Evolutionary conservation across 805 yeast species (phyloP), one percentile per base, ranked within the genome.

Genomic region (Suhomyces canberraensis): DNA sequence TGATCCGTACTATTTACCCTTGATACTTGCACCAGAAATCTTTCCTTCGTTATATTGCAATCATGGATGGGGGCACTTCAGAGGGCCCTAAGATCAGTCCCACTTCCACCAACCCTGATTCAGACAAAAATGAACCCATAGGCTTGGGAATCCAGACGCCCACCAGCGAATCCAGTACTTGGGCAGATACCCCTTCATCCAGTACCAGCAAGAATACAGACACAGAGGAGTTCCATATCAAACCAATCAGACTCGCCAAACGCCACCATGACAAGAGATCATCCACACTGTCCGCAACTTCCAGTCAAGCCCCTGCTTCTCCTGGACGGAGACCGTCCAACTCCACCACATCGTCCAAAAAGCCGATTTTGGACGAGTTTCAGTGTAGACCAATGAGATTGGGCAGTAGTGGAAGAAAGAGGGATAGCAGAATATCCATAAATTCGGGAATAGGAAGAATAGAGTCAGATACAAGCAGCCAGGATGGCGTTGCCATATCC

Each of bases 381-480:
- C 66, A 61, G 21, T 59, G 61, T 44, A 55, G 69, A 20, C 71
- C 71, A 19, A 65, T 65, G 39, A 40, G 68, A 20, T 52, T 50
- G 39, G 61, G 54, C 26, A 44, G 47, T 16, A 37, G 37, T 14
- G 24, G 31, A 9, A 21, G 38, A 9, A 34, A 34, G 7, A 25
- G 41, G 16, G 41, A 36, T 15, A 32, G 37, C 20, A 15, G 37
- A 14, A 33, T 29, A 4, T 40, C 40, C 3, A 17, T 28, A 25
- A 32, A 13, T n/a, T 33, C 36, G 4, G 27, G 33, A 16, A 14
- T 31, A 16, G 29, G 22, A 8, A 24, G 13, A 16, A 25, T 13
- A 6, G 29, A 34, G n/a, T 27, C 37, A 5, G 37, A 34, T 11
- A 25, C 21, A 13, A 34, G 37, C 27, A 34, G 37, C 14, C 36